Conservation (phyloP, 2,329 filamentous ascomycete species). For the Aspergillus alliaceus region DNA sequence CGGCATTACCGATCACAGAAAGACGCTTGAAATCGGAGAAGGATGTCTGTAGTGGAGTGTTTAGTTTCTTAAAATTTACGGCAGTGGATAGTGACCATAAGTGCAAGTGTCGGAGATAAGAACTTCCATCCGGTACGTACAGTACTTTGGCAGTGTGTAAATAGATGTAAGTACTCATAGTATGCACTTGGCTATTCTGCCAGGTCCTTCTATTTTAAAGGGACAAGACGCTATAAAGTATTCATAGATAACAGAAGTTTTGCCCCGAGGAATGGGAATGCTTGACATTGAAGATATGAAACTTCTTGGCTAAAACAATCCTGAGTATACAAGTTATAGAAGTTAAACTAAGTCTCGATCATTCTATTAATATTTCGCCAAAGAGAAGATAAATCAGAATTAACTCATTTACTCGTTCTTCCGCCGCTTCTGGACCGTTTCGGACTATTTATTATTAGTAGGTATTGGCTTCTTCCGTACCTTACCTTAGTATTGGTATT, state of each 20-base stretch:
- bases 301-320: neutral
- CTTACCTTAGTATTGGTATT: slow-evolving; percentile 3
- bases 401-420: neutral
- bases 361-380: neutral
- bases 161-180: too few relatives aligned
- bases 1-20: neutral
- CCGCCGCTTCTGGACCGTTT: neutral
- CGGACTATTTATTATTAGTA: neutral
- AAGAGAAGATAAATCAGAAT: neutral
- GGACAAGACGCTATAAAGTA: too few relatives aligned
- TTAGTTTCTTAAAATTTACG: slow-evolving; percentile 25
- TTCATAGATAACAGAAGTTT: too few relatives aligned
- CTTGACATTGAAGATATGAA: neutral
- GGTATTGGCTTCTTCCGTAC: neutral
- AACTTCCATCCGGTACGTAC: neutral
- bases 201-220: too few relatives aligned
- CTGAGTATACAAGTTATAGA: neutral
- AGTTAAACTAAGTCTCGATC: neutral
- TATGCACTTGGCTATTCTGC: too few relatives aligned
- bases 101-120: neutral
- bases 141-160: too few relatives aligned
- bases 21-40: neutral
- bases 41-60: neutral
- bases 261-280: too few relatives aligned
- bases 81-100: slow-evolving; percentile 13